Evolutionary conservation across 495 filamentous ascomycete species (phyloP), one percentile per base, ranked within the genome.

Genomic region (Patellaria atrata): DNA sequence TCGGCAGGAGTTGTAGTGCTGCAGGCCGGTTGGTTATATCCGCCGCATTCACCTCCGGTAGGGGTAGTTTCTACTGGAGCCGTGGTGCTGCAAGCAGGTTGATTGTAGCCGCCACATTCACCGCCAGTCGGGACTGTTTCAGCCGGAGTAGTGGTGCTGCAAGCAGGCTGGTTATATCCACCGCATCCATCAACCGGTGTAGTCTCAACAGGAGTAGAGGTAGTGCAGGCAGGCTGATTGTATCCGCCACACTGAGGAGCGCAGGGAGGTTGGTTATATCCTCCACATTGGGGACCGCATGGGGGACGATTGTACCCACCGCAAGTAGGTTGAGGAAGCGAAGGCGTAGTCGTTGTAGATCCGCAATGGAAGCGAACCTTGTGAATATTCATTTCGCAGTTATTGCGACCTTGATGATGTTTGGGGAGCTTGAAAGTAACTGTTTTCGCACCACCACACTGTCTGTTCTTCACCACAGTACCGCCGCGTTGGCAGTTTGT

Each of bases 371-470:
- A 94, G 47, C 65, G 71, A 50, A 94, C 73, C 44, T 58, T 68
- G 62, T 81, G 77, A 45, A 93, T 72, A 41, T 73, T 73, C 48
- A 93, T 65, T 35, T 65, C 66, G 60, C 83, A 87, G 25, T 38
- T 38, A 25, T 38, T 19, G 22, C 38, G 35, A 40, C 48, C 59
- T 24, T 53, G 53, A 48, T 59, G 49, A 25, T 60, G 53, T 53
- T 75, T 57, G 11, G 79, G 79, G 48, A 82, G 72, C 54, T 81
- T 65, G 51, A 92, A 74, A 22, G 70, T 71, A 22, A 94, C 82
- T 15, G 67, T 68, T 50, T 65, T 79, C 38, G 86, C 86, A 59
- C 86, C 85, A 67, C 85, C 87, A 55, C 86, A 94, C 63, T 93
- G 83, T 40, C 64, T 70, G 65, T 93, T 93, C 56, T 66, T 55